Base-by-base conservation (phyloP, 495 filamentous ascomycete species). In the Apiosordaria backusii region DNA sequence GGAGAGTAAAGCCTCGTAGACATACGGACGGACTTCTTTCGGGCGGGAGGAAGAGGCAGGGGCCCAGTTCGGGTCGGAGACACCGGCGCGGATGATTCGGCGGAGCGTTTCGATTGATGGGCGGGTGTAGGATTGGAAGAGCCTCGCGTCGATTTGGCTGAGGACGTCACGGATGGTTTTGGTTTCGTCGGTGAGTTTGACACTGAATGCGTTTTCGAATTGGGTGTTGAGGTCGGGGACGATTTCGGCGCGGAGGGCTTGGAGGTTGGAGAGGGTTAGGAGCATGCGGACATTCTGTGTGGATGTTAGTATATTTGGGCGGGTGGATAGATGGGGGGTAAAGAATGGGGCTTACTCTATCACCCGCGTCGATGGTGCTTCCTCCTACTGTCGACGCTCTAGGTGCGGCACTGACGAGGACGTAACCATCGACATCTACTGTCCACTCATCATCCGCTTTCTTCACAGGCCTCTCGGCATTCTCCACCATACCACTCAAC, bases 401-500 rank as follows among this genome's bases (percentile, higher is more conserved):
- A 4, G 65, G 67, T 15, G 35, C 35, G 16, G 35, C 35, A 45
- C 59, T 70, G 5, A 70, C 45, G 4, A 72, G 60, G 5, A 78
- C 62, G 73, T 75, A 70, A 75, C 75, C 70, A 50, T 79, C 69
- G 73, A 74, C 27, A 65, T 91, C 88, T 7, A 79, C 79, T 3
- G 80, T 82, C 81, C 82, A 83, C 57, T 87, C 86, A 52, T 84
- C 84, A 29, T 85, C 85, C 35, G 85, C 81, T 62, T 83, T 83
- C 62, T 85, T 83, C 1, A 87, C 74, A 1, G 86, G 81, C 50
- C 84, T 87, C 77, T 97, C 92, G 35, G 95, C 94, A 77, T 95
- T 97, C 77, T 97, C 95, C 0, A 99, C 92, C 85, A 99, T 90
- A 3, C 94, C 95, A 70, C 92, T 92, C 4, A 99, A 79, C 35